Conservation (phyloP, 768 basidiomycete genomes). For the Agaricus blazei region DNA sequence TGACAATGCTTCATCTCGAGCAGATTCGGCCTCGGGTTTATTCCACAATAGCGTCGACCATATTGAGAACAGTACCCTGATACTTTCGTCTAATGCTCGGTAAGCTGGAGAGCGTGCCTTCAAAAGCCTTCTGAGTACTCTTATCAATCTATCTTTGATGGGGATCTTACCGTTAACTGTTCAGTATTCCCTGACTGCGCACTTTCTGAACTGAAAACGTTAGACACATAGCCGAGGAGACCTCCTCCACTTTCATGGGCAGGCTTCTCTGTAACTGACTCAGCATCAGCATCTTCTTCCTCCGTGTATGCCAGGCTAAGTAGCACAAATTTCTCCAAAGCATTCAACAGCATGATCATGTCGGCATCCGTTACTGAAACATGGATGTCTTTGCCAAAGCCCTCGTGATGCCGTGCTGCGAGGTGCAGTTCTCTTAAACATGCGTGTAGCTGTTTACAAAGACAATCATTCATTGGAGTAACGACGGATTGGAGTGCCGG, state of each 20-base stretch:
- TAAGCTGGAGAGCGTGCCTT: slow-evolving; percentile 74
- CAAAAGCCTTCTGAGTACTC: neutral
- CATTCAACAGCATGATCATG: slow-evolving; percentile 78
- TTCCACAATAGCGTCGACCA: slow-evolving; percentile 64
- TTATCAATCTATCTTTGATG: neutral
- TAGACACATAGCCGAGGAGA: slow-evolving; percentile 85
- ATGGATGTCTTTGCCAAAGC: slow-evolving; percentile 35
- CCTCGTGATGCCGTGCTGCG: slow-evolving; percentile 30
- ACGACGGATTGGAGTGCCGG: slow-evolving; percentile 62
- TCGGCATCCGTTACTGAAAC: slow-evolving; percentile 72
- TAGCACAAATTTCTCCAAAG: slow-evolving; percentile 75
- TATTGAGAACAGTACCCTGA: slow-evolving; percentile 70
- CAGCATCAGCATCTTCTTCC: slow-evolving; percentile 45
- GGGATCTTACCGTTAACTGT: slow-evolving; percentile 46
- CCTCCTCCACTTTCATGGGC: slow-evolving; percentile 55
- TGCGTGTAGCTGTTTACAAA: slow-evolving; percentile 63
- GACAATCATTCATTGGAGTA: slow-evolving; percentile 70
- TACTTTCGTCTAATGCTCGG: slow-evolving; percentile 72
- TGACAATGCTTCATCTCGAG: slow-evolving; percentile 63
- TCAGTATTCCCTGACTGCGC: slow-evolving; percentile 42
- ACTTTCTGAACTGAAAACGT: slow-evolving; percentile 81
- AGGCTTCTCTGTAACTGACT: slow-evolving; percentile 43
- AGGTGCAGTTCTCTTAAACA: slow-evolving; percentile 51
- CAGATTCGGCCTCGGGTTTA: slow-evolving; percentile 36
- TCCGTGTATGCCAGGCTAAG: slow-evolving; percentile 60